A percentile compares a stretch with the other conserved stretches of the same genome.
Evolutionary conservation across 2,329 filamentous ascomycete genomes (phyloP).

Genomic region (Nakataea oryzae): DNA sequence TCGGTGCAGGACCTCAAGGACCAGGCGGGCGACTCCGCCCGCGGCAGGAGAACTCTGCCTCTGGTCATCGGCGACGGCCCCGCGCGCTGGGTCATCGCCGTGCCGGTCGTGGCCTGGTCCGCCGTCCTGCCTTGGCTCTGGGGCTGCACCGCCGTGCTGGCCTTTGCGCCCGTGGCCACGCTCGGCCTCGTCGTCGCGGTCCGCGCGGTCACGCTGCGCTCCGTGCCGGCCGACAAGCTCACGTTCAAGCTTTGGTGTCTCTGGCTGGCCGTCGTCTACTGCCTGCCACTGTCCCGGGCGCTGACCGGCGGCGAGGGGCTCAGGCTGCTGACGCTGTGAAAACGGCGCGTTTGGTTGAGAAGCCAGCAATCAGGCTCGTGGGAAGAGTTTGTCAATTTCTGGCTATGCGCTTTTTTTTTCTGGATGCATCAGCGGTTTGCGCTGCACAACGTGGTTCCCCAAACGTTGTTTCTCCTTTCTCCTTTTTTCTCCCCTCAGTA

Average conservation of each 20-base stretch:
- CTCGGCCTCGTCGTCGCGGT: not conserved
- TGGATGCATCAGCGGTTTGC: no score
- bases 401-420: no score
- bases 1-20: slow-evolving; percentile 13
- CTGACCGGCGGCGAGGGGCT: slow-evolving; percentile 1
- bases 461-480: no score
- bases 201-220: not conserved
- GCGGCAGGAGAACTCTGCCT: slow-evolving; percentile 8
- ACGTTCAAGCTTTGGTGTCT: slow-evolving; percentile 4
- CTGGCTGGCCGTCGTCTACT: slow-evolving; percentile 3
- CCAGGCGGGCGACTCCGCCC: slow-evolving; percentile 9
- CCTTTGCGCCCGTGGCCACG: not conserved
- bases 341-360: not conserved
- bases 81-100: slow-evolving; percentile 2
- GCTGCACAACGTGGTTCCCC: no score
- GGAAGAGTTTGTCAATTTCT: not conserved
- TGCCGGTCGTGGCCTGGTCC: slow-evolving; percentile 1
- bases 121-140: not conserved
- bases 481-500: no score
- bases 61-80: slow-evolving; percentile 1
- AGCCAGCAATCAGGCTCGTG: no score
- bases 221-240: slow-evolving; percentile 2
- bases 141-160: not conserved
- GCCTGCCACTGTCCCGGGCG: slow-evolving; percentile 1
- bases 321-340: not conserved